Percentiles rank a stretch among this genome's conserved stretches.
Conservation (phyloP, 192 early-diverging fungal genomes). For the Haplosporangium gracile region DNA sequence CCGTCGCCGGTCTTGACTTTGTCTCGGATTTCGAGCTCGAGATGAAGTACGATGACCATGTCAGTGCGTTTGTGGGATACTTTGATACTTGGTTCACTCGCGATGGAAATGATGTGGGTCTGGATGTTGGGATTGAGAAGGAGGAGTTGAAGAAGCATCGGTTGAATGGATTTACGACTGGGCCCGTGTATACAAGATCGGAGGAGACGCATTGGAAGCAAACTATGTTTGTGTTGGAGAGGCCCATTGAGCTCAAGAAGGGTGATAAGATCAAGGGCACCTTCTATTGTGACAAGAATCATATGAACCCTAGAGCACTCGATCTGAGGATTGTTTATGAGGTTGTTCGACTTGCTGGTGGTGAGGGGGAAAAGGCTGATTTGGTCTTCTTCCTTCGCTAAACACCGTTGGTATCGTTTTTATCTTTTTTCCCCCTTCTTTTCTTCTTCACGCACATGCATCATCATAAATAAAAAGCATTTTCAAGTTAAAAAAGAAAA, state of each 20-base stretch:
- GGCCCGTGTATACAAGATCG: conserved; percentile 85
- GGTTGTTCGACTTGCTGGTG: conserved; percentile 18
- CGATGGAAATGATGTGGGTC: conserved; percentile 87
- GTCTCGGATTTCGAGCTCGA: conserved; percentile 84
- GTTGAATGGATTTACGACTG: conserved; percentile 64
- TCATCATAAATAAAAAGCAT: not conserved
- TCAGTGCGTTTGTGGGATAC: conserved; percentile 95
- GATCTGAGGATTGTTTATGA: conserved; percentile 54
- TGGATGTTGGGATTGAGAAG: conserved; percentile 57
- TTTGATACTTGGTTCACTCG: conserved; percentile 97
- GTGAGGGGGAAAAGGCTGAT: conserved; percentile 36
- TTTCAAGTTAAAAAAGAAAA: not conserved
- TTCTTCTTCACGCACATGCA: not conserved
- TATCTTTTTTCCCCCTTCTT: not conserved
- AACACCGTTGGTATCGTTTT: not conserved
- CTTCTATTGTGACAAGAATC: conserved; percentile 47
- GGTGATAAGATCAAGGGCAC: conserved; percentile 50
- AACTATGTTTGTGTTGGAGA: conserved; percentile 95
- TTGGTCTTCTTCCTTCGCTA: conserved; percentile 20
- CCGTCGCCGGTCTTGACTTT: conserved; percentile 90
- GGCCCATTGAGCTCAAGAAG: conserved; percentile 73
- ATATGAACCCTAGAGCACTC: conserved; percentile 41
- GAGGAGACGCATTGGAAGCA: conserved; percentile 99
- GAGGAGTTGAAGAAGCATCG: conserved; percentile 31
- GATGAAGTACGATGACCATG: conserved; percentile 84